phyloP scores from a whole-genome alignment of 768 basidiomycete species.

The Panaeolus cyanescens region DNA sequence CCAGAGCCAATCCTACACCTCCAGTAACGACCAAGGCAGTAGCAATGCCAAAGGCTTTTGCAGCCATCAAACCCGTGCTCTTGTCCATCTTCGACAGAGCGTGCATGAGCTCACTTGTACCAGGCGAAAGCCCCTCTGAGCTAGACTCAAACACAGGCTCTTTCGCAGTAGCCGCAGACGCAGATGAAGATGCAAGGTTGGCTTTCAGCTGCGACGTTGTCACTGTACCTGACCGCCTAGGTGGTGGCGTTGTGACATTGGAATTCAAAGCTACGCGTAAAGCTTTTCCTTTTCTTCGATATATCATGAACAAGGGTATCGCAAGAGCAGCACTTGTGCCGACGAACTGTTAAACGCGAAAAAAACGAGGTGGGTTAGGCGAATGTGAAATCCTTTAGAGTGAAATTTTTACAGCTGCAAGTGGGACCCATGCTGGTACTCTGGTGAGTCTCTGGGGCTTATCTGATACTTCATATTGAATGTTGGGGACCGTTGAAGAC shows the following conservation, averaged over 20 bases:
- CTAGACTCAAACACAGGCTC: slow-evolving; percentile 18
- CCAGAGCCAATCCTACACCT: slow-evolving; percentile 45
- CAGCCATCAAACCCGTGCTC: slow-evolving; percentile 53
- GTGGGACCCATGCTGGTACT: slow-evolving; percentile 29
- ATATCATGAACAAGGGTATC: slow-evolving; percentile 35
- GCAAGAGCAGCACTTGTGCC: slow-evolving; percentile 34
- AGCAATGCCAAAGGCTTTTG: slow-evolving; percentile 68
- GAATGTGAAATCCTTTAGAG: too few species aligned
- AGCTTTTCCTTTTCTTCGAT: slow-evolving; percentile 28
- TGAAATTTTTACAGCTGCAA: slow-evolving; percentile 23
- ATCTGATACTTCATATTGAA: slow-evolving; percentile 4
- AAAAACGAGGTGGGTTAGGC: neutral
- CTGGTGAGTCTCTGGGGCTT: slow-evolving; percentile 8
- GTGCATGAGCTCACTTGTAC: slow-evolving; percentile 32
- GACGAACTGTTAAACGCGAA: slow-evolving; percentile 20
- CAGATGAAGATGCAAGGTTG: slow-evolving; percentile 8
- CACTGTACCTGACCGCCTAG: slow-evolving; percentile 21
- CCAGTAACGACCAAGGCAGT: slow-evolving; percentile 57
- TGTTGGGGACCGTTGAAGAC: neutral
- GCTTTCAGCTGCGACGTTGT: slow-evolving; percentile 7
- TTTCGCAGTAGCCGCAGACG: slow-evolving; percentile 9
- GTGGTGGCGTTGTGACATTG: slow-evolving; percentile 28
- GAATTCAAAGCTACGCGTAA: slow-evolving; percentile 26
- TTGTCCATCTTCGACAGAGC: slow-evolving; percentile 40
- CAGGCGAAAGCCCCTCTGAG: slow-evolving; percentile 28